Conservation (phyloP, 805 yeast species). For the Myxozyma monticola region DNA sequence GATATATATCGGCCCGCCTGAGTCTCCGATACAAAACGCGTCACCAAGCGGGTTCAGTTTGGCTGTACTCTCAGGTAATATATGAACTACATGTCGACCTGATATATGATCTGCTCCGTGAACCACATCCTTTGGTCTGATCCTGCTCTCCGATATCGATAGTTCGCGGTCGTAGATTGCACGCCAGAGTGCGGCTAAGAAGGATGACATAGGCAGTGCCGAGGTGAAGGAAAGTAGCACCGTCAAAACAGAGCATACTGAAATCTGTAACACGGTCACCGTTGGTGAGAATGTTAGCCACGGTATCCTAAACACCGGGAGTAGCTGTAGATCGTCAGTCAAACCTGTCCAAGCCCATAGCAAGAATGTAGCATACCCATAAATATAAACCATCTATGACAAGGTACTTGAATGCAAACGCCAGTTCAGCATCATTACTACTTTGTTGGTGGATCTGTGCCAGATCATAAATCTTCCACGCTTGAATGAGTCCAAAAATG, state of each 20-base stretch:
- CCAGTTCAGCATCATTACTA: conserved; percentile 51
- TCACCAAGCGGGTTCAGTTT: conserved; percentile 72
- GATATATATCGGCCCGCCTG: conserved; percentile 43
- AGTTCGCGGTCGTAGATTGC: conserved; percentile 37
- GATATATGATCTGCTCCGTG: conserved; percentile 59
- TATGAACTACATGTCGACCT: conserved; percentile 83
- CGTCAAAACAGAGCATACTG: conserved; percentile 51
- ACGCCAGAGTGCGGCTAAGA: conserved; percentile 32
- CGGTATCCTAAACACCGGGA: conserved; percentile 77
- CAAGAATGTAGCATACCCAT: conserved; percentile 40
- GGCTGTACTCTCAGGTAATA: conserved; percentile 89
- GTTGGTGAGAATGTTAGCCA: conserved; percentile 64
- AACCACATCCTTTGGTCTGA: conserved; percentile 37
- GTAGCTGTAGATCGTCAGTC: conserved; percentile 32
- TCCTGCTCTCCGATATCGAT: conserved; percentile 39
- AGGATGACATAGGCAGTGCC: conserved; percentile 25
- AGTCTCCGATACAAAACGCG: conserved; percentile 53
- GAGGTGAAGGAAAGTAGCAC: conserved; percentile 44
- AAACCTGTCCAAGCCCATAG: too few relatives aligned
- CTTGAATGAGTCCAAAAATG: conserved; percentile 70
- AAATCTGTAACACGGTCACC: conserved; percentile 52
- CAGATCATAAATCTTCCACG: conserved; percentile 79
- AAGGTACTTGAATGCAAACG: conserved; percentile 68
- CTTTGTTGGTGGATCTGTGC: conserved; percentile 55
- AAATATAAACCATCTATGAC: conserved; percentile 70